Conservation (phyloP, 768 basidiomycete genomes). For the Pulveroboletus frians region DNA sequence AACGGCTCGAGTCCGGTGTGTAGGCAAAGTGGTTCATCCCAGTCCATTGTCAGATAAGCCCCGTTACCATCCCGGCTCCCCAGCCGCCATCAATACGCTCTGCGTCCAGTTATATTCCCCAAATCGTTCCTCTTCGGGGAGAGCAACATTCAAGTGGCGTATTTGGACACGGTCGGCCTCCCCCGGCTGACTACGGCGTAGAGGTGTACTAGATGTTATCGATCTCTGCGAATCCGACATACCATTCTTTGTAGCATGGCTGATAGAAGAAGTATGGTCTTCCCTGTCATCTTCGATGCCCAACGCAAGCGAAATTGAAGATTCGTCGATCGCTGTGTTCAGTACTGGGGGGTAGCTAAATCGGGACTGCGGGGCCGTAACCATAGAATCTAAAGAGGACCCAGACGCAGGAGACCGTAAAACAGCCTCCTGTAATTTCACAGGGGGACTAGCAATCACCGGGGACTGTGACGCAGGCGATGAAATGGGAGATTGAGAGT, state of each 20-base stretch:
- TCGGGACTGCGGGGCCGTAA: conserved; percentile 53
- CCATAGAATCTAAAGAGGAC: conserved; percentile 40
- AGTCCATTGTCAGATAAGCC: conserved; percentile 8
- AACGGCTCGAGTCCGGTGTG: conserved; percentile 16
- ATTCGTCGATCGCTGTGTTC: conserved; percentile 58
- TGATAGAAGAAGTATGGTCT: conserved; percentile 6
- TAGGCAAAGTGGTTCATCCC: conserved; percentile 3
- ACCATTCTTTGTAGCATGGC: conserved; percentile 10
- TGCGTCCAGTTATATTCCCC: conserved; percentile 66
- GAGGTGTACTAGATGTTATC: conserved; percentile 4
- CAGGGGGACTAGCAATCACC: conserved; percentile 8
- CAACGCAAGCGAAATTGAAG: conserved; percentile 39
- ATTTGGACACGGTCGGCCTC: conserved; percentile 18
- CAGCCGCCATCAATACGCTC: conserved; percentile 69
- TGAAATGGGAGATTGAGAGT: conserved; percentile 46
- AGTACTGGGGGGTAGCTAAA: conserved; percentile 51
- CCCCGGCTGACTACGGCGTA: conserved; percentile 17
- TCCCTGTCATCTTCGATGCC: conserved; percentile 30
- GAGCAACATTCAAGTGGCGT: conserved; percentile 24
- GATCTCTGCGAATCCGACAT: conserved; percentile 17
- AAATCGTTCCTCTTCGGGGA: conserved; percentile 35
- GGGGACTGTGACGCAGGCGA: conserved; percentile 28
- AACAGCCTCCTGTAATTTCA: conserved; percentile 13
- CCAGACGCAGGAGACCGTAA: conserved; percentile 28
- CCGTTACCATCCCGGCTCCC: conserved; percentile 36